phyloP scores from a whole-genome alignment of 345 rosid genomes.

The Pistacia vera region DNA sequence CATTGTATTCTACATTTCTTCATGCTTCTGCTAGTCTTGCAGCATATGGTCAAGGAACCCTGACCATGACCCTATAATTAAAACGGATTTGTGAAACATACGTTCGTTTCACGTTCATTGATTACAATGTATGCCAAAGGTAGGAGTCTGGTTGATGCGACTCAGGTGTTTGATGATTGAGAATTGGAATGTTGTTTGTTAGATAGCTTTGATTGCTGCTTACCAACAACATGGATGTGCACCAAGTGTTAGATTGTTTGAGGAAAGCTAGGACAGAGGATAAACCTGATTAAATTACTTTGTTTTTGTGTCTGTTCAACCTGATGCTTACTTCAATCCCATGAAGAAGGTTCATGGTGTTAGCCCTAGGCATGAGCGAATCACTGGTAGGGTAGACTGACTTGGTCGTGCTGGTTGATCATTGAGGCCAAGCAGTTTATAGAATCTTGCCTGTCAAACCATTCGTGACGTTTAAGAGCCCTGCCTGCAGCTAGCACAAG shows the following conservation, averaged over 20 bases:
- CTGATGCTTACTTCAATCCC: constrained; percentile 42
- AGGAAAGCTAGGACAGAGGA: constrained; percentile 37
- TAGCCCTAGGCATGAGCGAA: constrained; percentile 45
- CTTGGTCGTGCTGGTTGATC: constrained; percentile 47
- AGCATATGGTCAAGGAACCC: constrained; percentile 32
- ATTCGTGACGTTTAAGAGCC: constrained; percentile 35
- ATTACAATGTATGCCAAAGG: constrained; percentile 55
- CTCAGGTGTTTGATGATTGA: constrained; percentile 31
- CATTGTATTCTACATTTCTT: constrained; percentile 42
- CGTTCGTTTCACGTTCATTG: constrained; percentile 34
- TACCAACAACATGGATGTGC: constrained; percentile 49
- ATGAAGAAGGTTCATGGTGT: constrained; percentile 38
- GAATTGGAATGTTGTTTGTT: constrained; percentile 39
- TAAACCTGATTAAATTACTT: constrained; percentile 40
- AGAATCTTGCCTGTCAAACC: constrained; percentile 40
- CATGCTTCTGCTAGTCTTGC: constrained; percentile 46
- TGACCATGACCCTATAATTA: constrained; percentile 39
- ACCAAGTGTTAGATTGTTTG: constrained; percentile 35
- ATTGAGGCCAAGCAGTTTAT: constrained; percentile 40
- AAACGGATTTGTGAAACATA: constrained; percentile 33
- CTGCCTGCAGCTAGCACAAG: constrained; percentile 47
- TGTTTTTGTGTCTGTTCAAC: constrained; percentile 41
- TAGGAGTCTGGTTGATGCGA: constrained; percentile 35
- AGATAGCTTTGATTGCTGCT: constrained; percentile 49
- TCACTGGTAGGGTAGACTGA: constrained; percentile 51